Percentiles rank a stretch among this genome's conserved stretches.
Conservation (phyloP, 2,329 filamentous ascomycete species). For the Ascosphaera apis region DNA sequence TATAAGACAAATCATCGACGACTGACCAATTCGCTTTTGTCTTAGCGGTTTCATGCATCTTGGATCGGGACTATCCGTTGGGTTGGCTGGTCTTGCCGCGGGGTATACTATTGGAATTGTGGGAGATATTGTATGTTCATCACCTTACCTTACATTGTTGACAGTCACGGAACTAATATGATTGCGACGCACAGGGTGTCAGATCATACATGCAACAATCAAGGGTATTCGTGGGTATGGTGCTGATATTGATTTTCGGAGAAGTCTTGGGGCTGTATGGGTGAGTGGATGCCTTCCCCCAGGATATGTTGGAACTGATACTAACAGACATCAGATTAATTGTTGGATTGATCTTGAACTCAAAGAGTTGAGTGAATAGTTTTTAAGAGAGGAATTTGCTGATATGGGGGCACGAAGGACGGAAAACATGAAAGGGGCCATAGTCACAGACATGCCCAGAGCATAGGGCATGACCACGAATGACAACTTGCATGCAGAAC, state of each 20-base stretch:
- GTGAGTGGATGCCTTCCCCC: conserved; percentile 28
- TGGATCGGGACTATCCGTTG: conserved; percentile 71
- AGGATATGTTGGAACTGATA: conserved; percentile 4
- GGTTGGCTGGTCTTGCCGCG: conserved; percentile 75
- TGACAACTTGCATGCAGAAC: too few species aligned
- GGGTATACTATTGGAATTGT: conserved; percentile 94
- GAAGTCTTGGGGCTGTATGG: conserved; percentile 94
- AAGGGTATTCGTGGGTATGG: conserved; percentile 94
- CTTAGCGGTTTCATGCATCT: conserved; percentile 76
- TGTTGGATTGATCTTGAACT: conserved; percentile 77
- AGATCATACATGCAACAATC: conserved; percentile 92
- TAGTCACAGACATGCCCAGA: too few species aligned
- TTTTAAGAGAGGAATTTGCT: too few species aligned
- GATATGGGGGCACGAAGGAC: too few species aligned
- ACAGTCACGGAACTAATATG: conserved; percentile 8
- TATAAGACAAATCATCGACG: conserved; percentile 1
- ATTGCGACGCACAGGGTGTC: too few species aligned
- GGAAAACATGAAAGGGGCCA: too few species aligned
- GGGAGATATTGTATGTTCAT: conserved; percentile 49
- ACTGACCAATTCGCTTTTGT: neutral
- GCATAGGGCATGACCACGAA: too few species aligned
- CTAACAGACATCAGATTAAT: conserved; percentile 39
- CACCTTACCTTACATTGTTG: neutral
- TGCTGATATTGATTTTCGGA: conserved; percentile 92
- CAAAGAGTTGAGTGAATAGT: conserved; percentile 45